Base-by-base conservation (phyloP, 1,139 yeast genomes). In the Lipomyces yarrowii region DNA sequence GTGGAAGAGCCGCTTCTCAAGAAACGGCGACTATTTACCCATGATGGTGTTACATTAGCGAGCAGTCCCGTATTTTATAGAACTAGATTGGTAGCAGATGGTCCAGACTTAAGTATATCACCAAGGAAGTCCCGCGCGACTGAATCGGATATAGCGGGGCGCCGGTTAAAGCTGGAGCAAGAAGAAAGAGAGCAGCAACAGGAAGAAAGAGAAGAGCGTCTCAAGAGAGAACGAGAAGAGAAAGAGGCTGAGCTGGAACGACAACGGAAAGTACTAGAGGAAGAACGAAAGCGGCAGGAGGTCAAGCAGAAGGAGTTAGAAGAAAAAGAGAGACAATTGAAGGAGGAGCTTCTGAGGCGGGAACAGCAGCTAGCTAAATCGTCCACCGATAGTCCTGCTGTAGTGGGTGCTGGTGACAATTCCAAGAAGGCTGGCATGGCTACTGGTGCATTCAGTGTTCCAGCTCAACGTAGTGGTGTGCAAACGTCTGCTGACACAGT, bases 131-230 rank as follows among this genome's bases (percentile, higher is more conserved):
- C 60, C 15, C 11, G 18, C 33, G 57, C 51, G 2, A 63, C 35
- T 10, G 69, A 58, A 30, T 46, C 62, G 13, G 68, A 53, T 23
- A 59, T 61, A 11, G 55, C 64, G 4, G 32, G 59, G 23, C 59
- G 70, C 32, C 57, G 70, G 51, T 37, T 59, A 21, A 60, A 62
- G 42, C 33, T 67, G n/a, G 59, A 62, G 52, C 48, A n/a, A 32
- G 42, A 58, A 26, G 55, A 59, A 35, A 37, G 56, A 23, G 62
- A 62, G 46, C 48, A 53, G 21, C 55, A 56, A 23, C 48, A 51
- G 54, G 52, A 55, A 37, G 52, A 54, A 48, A 58, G 42, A 52
- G 61, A 61, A 30, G 60, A 58, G 51, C 59, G 61, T 54, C 46
- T 62, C n/a, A 64, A 63, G 52, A 37, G 42, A 13, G 56, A 63